Evolutionary conservation across 352 stramenopile species (phyloP).

Genomic region (Phytophthora foliorum): DNA sequence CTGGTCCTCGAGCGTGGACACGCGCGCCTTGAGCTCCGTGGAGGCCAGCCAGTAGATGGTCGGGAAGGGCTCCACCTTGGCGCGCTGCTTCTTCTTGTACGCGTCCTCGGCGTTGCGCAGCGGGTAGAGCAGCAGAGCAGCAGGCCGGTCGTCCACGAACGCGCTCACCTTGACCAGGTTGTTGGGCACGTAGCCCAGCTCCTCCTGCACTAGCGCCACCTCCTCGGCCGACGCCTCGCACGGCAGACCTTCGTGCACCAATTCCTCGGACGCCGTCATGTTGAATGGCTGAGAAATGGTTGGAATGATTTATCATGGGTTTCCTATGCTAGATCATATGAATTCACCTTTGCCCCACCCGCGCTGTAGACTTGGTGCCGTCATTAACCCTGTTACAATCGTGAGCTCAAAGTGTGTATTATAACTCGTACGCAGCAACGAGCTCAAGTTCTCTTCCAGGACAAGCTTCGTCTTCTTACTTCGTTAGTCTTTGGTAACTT

Average conservation of each 20-base stretch:
- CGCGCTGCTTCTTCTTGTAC: constrained; percentile 72
- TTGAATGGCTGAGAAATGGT: background rate
- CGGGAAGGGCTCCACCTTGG: constrained; percentile 68
- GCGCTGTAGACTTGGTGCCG: too few relatives aligned
- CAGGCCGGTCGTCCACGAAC: constrained; percentile 42
- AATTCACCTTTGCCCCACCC: too few relatives aligned
- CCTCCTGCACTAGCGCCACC: constrained; percentile 44
- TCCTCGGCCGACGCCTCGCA: constrained; percentile 47
- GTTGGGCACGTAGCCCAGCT: constrained; percentile 63
- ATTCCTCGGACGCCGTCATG: constrained; percentile 9
- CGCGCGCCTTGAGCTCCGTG: constrained; percentile 52
- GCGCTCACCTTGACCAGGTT: constrained; percentile 61
- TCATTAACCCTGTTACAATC: too few relatives aligned
- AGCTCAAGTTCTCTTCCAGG: too few relatives aligned
- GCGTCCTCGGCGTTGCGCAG: constrained; percentile 60
- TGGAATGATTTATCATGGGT: too few relatives aligned
- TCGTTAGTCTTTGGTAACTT: too few relatives aligned
- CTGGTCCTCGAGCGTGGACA: constrained; percentile 66
- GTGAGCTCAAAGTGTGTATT: too few relatives aligned
- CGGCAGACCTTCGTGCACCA: constrained; percentile 49
- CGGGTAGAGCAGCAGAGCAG: constrained; percentile 67
- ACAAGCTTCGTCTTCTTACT: too few relatives aligned
- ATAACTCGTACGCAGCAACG: too few relatives aligned
- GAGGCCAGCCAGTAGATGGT: constrained; percentile 76
- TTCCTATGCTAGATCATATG: too few relatives aligned